Conservation (phyloP, 164 flowering plant species). For the Saururus chinensis region DNA sequence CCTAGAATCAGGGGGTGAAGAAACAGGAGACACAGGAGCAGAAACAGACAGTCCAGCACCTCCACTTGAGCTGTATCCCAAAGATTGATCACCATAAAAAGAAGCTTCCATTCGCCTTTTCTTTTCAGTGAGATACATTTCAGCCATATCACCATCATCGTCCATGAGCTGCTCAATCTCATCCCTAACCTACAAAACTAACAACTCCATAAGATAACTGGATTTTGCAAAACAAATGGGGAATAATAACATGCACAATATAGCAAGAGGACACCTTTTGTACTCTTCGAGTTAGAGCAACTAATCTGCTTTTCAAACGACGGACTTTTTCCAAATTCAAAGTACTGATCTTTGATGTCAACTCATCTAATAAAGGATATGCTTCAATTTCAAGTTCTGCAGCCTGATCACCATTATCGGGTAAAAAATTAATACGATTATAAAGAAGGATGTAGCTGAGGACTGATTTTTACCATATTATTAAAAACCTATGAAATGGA, state of each 20-base stretch:
- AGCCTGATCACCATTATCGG: slow-evolving; percentile 11
- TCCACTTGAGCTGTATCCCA: slow-evolving; percentile 50
- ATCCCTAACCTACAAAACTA: slow-evolving; percentile 38
- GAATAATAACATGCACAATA: not conserved
- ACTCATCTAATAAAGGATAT: slow-evolving; percentile 35
- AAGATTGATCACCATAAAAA: slow-evolving; percentile 69
- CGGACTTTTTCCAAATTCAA: slow-evolving; percentile 38
- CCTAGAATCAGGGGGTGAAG: slow-evolving; percentile 65
- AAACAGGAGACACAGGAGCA: slow-evolving; percentile 94
- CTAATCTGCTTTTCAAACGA: slow-evolving; percentile 41
- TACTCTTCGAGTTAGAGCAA: slow-evolving; percentile 40
- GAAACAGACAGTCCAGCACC: slow-evolving; percentile 48
- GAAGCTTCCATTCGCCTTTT: slow-evolving; percentile 48
- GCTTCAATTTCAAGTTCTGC: slow-evolving; percentile 34
- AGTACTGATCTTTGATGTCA: slow-evolving; percentile 35
- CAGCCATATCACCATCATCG: slow-evolving; percentile 62
- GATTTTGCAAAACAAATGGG: not conserved
- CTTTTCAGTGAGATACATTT: slow-evolving; percentile 48
- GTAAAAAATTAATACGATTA: too few relatives aligned
- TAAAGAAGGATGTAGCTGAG: not conserved
- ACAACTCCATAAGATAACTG: slow-evolving; percentile 1
- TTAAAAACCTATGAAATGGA: too few relatives aligned
- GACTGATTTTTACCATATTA: not conserved
- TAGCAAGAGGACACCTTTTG: slow-evolving; percentile 29
- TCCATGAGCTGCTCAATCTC: slow-evolving; percentile 57